Evolutionary conservation across 2,329 filamentous ascomycete genomes (phyloP), one percentile per base, ranked within the genome.

Genomic region (Aspergillus arachidicola): DNA sequence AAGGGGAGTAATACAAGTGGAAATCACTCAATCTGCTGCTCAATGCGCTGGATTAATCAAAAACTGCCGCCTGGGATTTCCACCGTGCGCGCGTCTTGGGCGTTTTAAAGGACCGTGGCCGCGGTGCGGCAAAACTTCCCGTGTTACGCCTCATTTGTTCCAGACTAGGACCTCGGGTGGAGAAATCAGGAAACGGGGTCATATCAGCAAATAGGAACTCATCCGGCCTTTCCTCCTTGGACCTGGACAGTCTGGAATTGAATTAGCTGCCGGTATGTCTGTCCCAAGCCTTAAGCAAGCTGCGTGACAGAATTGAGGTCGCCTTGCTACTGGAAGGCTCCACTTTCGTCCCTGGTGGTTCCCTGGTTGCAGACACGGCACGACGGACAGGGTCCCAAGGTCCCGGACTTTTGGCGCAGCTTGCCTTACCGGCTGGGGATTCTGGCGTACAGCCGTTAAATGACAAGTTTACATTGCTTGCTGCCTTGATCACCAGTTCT

Each of bases 401-500:
- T 64, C 56, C 62, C 62, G 66, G 64, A 68, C 63, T 60, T 65
- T 62, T 59, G 61, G 57, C 45, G 45, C 62, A 57, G 54, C 48
- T 60, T 60, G 21, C 63, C 64, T 62, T 60, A 61, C 59, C 61
- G 55, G 58, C 58, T 41, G 64, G 46, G 36, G 45, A 59, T 62
- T 63, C 48, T 64, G 62, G 66, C 63, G 59, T 64, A 70, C 62
- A 66, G 63, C 66, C 68, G 68, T 69, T 69, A 57, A 58, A 62
- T 58, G 63, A 66, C 62, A 61, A 45, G 57, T 59, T 60, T 67
- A 54, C 60, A 64, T 63, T 57, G 45, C 56, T 62, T 38, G 46
- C 64, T 68, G 67, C 67, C 68, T 66, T 63, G 68, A 67, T 69
- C 67, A 68, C 64, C 67, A n/a, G 63, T 68, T 69, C 66, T 65